Conservation (phyloP, 306 rosid genomes). For the Rosa chinensis region DNA sequence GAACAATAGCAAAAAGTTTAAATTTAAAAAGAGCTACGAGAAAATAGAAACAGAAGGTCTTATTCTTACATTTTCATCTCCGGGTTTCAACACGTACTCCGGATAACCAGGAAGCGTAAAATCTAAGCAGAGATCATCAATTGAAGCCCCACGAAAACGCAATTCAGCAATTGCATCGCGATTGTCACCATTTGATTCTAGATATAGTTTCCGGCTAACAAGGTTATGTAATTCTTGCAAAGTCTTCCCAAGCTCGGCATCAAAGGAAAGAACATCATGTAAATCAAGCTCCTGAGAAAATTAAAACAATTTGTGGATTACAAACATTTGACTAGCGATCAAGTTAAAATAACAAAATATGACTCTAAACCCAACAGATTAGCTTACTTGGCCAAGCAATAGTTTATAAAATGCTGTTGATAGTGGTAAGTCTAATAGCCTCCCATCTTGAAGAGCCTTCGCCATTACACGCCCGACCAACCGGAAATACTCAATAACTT, state of each 20-base stretch:
- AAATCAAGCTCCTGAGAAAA: conserved; percentile 88
- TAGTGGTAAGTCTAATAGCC: conserved; percentile 85
- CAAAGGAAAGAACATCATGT: conserved; percentile 83
- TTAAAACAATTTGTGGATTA: conserved; percentile 10
- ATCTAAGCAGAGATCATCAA: conserved; percentile 87
- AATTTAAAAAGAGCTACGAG: not conserved
- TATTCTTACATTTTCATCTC: conserved; percentile 73
- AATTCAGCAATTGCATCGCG: conserved; percentile 42
- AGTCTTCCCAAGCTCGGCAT: conserved; percentile 88
- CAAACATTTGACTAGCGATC: not conserved
- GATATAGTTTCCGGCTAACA: conserved; percentile 65
- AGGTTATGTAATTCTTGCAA: conserved; percentile 81
- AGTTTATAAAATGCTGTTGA: conserved; percentile 88
- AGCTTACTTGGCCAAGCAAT: conserved; percentile 86
- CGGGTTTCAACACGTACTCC: conserved; percentile 72
- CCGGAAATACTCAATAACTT: conserved; percentile 82
- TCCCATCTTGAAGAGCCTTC: conserved; percentile 98
- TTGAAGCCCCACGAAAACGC: conserved; percentile 61
- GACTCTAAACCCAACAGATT: conserved; percentile 10
- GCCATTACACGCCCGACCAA: conserved; percentile 92
- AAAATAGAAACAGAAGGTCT: conserved; percentile 3
- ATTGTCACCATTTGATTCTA: conserved; percentile 50
- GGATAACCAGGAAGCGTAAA: conserved; percentile 95
- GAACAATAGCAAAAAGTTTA: not conserved
- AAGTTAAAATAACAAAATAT: not conserved